Evolutionary conservation across 2,329 filamentous ascomycete species (phyloP).

Genomic region (Davidsoniella eucalypti): DNA sequence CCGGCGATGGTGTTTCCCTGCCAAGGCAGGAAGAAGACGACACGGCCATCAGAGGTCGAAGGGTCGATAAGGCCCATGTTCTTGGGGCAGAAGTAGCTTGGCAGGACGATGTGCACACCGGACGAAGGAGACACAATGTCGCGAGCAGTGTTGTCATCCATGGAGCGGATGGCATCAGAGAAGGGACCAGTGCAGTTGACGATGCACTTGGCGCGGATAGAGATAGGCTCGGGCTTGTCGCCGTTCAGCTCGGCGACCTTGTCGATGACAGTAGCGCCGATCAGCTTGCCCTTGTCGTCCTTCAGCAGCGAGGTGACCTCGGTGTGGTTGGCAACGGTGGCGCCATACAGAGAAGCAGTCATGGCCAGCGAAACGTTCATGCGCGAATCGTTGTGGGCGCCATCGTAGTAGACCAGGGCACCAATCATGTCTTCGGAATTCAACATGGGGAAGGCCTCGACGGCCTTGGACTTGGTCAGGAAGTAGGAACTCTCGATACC

Average conservation of each 20-base stretch:
- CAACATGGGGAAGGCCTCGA: slow-evolving; percentile 79
- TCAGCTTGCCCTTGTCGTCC: slow-evolving; percentile 54
- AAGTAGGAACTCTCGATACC: slow-evolving; percentile 85
- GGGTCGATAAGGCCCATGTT: slow-evolving; percentile 84
- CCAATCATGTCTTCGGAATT: slow-evolving; percentile 65
- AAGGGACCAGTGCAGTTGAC: slow-evolving; percentile 86
- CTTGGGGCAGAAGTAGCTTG: slow-evolving; percentile 69
- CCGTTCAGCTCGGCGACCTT: slow-evolving; percentile 50
- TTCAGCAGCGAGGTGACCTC: slow-evolving; percentile 66
- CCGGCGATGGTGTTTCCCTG: slow-evolving; percentile 85
- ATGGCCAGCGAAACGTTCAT: slow-evolving; percentile 85
- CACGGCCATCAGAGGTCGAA: slow-evolving; percentile 69
- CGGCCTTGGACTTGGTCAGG: slow-evolving; percentile 66
- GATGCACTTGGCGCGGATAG: slow-evolving; percentile 60
- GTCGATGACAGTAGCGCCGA: slow-evolving; percentile 59
- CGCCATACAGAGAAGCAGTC: slow-evolving; percentile 75
- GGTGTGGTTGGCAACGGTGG: slow-evolving; percentile 67
- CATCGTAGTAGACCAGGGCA: slow-evolving; percentile 80
- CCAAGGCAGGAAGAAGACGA: slow-evolving; percentile 89
- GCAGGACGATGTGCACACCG: slow-evolving; percentile 73
- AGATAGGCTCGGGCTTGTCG: slow-evolving; percentile 40
- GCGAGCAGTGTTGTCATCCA: slow-evolving; percentile 55
- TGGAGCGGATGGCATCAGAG: slow-evolving; percentile 68
- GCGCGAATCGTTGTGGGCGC: slow-evolving; percentile 78
- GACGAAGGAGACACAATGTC: slow-evolving; percentile 77